Conservation (phyloP, 2,329 filamentous ascomycete genomes). For the Clonostachys solani region DNA sequence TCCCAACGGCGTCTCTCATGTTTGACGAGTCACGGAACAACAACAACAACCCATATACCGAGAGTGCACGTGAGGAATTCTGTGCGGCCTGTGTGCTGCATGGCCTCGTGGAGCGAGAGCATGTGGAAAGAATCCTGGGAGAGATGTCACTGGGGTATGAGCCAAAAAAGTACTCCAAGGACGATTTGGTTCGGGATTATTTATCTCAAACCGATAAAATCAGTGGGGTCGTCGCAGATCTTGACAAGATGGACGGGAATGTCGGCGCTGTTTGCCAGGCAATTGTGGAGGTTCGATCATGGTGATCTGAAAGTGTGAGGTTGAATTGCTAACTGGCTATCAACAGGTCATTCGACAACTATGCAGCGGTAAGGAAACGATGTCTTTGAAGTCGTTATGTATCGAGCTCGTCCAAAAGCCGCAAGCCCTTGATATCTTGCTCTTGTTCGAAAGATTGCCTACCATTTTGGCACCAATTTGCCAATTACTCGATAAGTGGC, state of each 20-base stretch:
- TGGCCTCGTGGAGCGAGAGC: slow-evolving; percentile 72
- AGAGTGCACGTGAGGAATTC: slow-evolving; percentile 66
- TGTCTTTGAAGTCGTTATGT: slow-evolving; percentile 73
- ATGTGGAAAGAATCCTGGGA: slow-evolving; percentile 75
- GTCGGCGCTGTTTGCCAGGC: slow-evolving; percentile 81
- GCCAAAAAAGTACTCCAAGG: slow-evolving; percentile 73
- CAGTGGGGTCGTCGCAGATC: slow-evolving; percentile 71
- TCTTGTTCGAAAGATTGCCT: slow-evolving; percentile 68
- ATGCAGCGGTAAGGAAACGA: slow-evolving; percentile 71
- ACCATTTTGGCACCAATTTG: slow-evolving; percentile 72
- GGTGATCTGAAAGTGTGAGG: background rate
- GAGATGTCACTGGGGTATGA: slow-evolving; percentile 79
- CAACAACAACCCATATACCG: slow-evolving; percentile 51
- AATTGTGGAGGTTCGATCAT: slow-evolving; percentile 57
- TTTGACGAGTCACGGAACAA: slow-evolving; percentile 55
- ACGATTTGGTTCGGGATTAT: slow-evolving; percentile 74
- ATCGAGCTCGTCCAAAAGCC: slow-evolving; percentile 69
- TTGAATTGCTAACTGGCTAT: background rate
- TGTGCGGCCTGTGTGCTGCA: slow-evolving; percentile 88
- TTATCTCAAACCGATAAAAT: slow-evolving; percentile 70
- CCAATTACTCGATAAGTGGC: slow-evolving; percentile 72
- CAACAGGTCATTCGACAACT: slow-evolving; percentile 61
- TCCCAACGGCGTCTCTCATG: slow-evolving; percentile 54
- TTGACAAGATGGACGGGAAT: slow-evolving; percentile 90
- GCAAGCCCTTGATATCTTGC: slow-evolving; percentile 66